Evolutionary conservation across 73 alveolate genomes (phyloP).

Genomic region (Uronychia setigera): DNA sequence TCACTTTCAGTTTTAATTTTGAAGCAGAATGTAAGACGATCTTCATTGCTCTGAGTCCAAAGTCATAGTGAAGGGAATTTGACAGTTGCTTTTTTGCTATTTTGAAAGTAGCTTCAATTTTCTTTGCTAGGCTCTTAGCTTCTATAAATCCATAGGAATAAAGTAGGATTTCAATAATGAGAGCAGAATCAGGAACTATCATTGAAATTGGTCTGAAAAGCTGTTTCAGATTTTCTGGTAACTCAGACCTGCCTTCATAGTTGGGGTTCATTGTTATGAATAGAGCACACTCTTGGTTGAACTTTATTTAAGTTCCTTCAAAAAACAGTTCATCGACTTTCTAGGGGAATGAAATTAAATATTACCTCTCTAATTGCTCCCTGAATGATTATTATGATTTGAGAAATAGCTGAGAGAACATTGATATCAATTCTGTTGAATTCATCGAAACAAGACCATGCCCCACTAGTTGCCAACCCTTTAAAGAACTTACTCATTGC

Average conservation of each 20-base stretch:
- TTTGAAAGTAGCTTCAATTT: constrained; percentile 70
- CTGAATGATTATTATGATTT: constrained; percentile 94
- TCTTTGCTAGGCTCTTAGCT: constrained; percentile 78
- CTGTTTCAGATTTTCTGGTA: constrained; percentile 81
- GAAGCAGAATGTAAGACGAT: constrained; percentile 58
- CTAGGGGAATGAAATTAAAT: too few species aligned
- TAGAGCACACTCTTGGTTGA: constrained; percentile 66
- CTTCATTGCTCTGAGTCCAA: constrained; percentile 82
- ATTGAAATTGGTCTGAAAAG: constrained; percentile 84
- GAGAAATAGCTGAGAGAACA: constrained; percentile 97
- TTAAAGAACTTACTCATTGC: constrained; percentile 90
- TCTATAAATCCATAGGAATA: constrained; percentile 75
- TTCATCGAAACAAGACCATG: constrained; percentile 75
- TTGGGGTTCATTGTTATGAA: constrained; percentile 87
- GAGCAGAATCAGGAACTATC: constrained; percentile 80
- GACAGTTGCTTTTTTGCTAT: constrained; percentile 74
- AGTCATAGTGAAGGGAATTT: constrained; percentile 79
- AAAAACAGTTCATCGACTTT: constrained; percentile 52
- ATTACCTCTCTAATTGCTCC: constrained; percentile 74
- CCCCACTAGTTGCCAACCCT: constrained; percentile 93
- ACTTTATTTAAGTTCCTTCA: constrained; percentile 41
- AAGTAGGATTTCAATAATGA: constrained; percentile 74
- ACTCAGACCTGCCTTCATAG: constrained; percentile 80
- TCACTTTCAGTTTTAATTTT: constrained; percentile 27
- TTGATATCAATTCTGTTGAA: constrained; percentile 83